Conservation (phyloP, 768 basidiomycete genomes). For the Pholiota molesta region DNA sequence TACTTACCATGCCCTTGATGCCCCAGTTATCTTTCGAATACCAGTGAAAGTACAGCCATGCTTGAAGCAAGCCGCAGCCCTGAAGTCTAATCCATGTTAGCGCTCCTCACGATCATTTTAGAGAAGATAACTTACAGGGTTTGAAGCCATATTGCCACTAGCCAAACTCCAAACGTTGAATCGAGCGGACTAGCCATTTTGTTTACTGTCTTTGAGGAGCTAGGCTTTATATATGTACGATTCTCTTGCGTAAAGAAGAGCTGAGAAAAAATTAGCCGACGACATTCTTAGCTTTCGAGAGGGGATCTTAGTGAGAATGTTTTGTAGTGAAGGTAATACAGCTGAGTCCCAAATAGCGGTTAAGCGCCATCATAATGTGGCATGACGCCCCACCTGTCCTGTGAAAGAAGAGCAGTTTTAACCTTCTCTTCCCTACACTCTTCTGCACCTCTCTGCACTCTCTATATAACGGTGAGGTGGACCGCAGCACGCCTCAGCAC, state of each 20-base stretch:
- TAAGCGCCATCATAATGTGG: neutral
- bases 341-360: neutral
- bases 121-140: constrained; percentile 5
- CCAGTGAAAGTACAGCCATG: constrained; percentile 28
- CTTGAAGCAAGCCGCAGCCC: constrained; percentile 24
- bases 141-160: constrained; percentile 13
- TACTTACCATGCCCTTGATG: constrained; percentile 18
- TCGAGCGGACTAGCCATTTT: constrained; percentile 13
- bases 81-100: constrained; percentile 18
- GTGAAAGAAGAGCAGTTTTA: neutral
- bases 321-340: neutral
- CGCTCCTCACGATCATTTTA: neutral
- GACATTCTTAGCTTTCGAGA: neutral
- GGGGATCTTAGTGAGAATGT: neutral
- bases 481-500: too few relatives aligned
- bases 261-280: neutral
- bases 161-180: constrained; percentile 15
- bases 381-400: neutral
- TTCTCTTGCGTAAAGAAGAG: neutral
- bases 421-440: neutral
- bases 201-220: neutral
- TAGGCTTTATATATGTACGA: neutral
- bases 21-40: constrained; percentile 24
- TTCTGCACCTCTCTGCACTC: neutral
- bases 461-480: too few relatives aligned